phyloP scores from a whole-genome alignment of 2,329 filamentous ascomycete species.

The Aureobasidium sp. region DNA sequence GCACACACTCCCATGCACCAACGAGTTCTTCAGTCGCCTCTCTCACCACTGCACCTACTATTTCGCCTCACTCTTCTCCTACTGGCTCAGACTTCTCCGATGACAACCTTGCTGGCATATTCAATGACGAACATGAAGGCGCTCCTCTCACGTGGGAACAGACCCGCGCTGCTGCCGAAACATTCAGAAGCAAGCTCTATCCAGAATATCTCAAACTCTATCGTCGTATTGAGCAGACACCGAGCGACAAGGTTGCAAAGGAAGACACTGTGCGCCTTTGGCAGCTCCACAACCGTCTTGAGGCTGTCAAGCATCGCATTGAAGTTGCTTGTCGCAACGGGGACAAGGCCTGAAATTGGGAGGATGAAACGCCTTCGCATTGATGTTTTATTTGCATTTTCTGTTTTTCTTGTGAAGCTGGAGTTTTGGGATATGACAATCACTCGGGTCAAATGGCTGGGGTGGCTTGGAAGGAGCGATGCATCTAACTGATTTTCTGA shows the following conservation, averaged over 20 bases:
- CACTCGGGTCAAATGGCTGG: background rate
- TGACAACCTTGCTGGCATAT: slow-evolving; percentile 7
- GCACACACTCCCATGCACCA: slow-evolving; percentile 26
- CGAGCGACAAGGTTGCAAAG: slow-evolving; percentile 22
- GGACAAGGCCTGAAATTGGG: background rate
- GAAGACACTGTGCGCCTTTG: slow-evolving; percentile 47
- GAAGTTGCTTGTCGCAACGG: slow-evolving; percentile 5
- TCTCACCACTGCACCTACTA: slow-evolving; percentile 22
- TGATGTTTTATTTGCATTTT: background rate
- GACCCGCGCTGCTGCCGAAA: slow-evolving; percentile 37
- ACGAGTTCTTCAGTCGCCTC: slow-evolving; percentile 22
- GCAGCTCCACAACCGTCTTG: slow-evolving; percentile 47
- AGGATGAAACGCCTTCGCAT: background rate
- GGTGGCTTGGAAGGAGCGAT: background rate
- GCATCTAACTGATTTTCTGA: background rate
- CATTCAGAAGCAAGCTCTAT: slow-evolving; percentile 51
- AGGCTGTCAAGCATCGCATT: slow-evolving; percentile 54
- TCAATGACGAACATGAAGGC: slow-evolving; percentile 8
- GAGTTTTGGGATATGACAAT: background rate
- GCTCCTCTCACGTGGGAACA: slow-evolving; percentile 26
- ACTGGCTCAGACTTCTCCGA: slow-evolving; percentile 11
- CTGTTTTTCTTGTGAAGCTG: background rate
- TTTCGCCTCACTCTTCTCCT: slow-evolving; percentile 19
- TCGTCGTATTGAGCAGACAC: slow-evolving; percentile 31
- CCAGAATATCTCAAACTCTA: slow-evolving; percentile 52